These are phyloP conservation scores for Termitomyces sp. DNA, from an alignment of 768 basidiomycete genomes.

Conservation along the genomic window DNA sequence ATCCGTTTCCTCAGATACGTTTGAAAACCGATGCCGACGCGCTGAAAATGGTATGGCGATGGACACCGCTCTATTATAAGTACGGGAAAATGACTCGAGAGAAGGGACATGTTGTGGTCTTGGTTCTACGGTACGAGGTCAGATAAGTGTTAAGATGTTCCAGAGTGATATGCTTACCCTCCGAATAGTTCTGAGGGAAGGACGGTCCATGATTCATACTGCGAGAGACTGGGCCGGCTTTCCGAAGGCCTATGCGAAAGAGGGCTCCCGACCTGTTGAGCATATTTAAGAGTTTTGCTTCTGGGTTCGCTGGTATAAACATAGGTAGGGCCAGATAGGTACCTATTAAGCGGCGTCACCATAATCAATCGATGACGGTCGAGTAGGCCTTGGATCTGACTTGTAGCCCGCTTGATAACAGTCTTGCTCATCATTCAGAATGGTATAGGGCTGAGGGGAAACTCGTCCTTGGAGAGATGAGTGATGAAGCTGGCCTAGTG, in stretches of 20 bases:
- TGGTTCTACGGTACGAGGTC: slow-evolving; percentile 3
- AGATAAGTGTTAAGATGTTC: neutral
- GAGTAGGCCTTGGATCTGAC: slow-evolving; percentile 15
- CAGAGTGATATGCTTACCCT: slow-evolving; percentile 4
- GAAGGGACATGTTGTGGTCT: slow-evolving; percentile 4
- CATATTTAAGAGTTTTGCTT: slow-evolving; percentile 17
- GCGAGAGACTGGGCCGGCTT: slow-evolving; percentile 1
- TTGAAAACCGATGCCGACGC: slow-evolving; percentile 10
- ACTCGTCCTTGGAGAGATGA: neutral
- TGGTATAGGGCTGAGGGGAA: slow-evolving; percentile 8
- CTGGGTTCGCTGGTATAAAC: slow-evolving; percentile 7
- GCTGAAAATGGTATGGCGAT: slow-evolving; percentile 14
- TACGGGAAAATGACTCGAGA: slow-evolving; percentile 9
- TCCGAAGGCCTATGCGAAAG: slow-evolving; percentile 16
- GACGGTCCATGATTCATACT: slow-evolving; percentile 13
- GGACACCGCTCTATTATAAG: slow-evolving; percentile 10
- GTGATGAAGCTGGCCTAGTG: too few relatives aligned
- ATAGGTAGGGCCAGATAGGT: slow-evolving; percentile 2
- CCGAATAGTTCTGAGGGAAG: slow-evolving; percentile 12
- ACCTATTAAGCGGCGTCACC: neutral
- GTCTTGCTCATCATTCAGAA: slow-evolving; percentile 13
- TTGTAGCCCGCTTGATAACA: slow-evolving; percentile 8
- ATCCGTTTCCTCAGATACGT: slow-evolving; percentile 9
- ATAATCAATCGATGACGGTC: slow-evolving; percentile 9
- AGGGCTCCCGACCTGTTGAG: slow-evolving; percentile 13